A percentile compares a stretch with the other conserved stretches of the same genome.
Evolutionary conservation across 2,329 filamentous ascomycete genomes (phyloP).

Genomic region (Blastomyces gilchristii): DNA sequence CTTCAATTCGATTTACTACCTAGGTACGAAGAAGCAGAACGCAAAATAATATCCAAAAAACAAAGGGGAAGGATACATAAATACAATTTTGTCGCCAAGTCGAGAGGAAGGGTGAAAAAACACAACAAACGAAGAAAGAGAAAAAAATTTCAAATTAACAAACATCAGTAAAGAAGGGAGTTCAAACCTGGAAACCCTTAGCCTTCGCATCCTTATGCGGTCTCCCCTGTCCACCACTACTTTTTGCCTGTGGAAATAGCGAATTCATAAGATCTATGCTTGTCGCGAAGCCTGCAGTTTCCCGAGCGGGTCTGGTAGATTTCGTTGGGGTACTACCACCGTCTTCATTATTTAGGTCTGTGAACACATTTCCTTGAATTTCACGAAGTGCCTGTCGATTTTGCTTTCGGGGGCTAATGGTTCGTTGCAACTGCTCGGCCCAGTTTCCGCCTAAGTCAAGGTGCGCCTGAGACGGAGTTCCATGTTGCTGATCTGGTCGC

Average conservation of each 20-base stretch:
- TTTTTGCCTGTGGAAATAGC: slow-evolving; percentile 60
- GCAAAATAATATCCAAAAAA: not conserved
- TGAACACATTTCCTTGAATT: slow-evolving; percentile 51
- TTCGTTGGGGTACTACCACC: slow-evolving; percentile 20
- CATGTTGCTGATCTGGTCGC: slow-evolving; percentile 14
- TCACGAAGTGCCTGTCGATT: slow-evolving; percentile 64
- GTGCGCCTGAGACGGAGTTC: slow-evolving; percentile 44
- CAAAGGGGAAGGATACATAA: slow-evolving; percentile 11
- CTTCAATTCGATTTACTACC: slow-evolving; percentile 30
- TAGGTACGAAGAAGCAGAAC: slow-evolving; percentile 9
- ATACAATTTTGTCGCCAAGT: slow-evolving; percentile 16
- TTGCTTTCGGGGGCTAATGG: slow-evolving; percentile 86
- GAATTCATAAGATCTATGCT: slow-evolving; percentile 97
- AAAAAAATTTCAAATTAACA: slow-evolving; percentile 17
- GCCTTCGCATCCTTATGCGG: slow-evolving; percentile 46
- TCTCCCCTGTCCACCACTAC: slow-evolving; percentile 38
- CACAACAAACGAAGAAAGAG: slow-evolving; percentile 24
- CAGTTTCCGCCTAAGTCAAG: slow-evolving; percentile 65
- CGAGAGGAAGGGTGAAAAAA: slow-evolving; percentile 18
- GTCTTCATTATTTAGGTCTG: slow-evolving; percentile 35
- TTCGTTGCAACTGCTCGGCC: slow-evolving; percentile 87
- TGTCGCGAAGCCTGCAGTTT: slow-evolving; percentile 63
- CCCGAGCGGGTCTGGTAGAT: slow-evolving; percentile 14
- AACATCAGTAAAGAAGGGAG: slow-evolving; percentile 31
- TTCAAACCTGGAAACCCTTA: slow-evolving; percentile 88